A percentile compares a stretch with the other conserved stretches of the same genome.
phyloP scores from a whole-genome alignment of 805 yeast genomes.

The Yamadazyma phyllophila region DNA sequence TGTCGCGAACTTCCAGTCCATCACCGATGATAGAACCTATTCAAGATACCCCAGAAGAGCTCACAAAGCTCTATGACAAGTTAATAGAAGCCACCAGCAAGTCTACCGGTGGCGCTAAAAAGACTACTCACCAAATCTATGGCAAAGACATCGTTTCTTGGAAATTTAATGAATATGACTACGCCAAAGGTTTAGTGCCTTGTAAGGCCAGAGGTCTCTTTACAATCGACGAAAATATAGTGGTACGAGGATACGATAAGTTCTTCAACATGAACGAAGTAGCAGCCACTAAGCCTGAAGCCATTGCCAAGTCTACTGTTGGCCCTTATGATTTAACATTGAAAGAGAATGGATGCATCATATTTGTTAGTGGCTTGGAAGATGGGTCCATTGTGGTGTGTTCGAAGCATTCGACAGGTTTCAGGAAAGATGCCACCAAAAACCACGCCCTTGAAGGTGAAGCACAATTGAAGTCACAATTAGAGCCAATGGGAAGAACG shows the following conservation, averaged over 20 bases:
- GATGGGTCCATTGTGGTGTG: conserved; percentile 83
- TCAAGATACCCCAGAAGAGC: conserved; percentile 15
- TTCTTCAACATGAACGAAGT: conserved; percentile 83
- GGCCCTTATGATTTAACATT: conserved; percentile 83
- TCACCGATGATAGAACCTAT: conserved; percentile 4
- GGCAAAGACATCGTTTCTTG: conserved; percentile 40
- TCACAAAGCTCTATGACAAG: conserved; percentile 17
- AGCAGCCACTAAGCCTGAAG: conserved; percentile 46
- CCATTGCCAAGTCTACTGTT: conserved; percentile 42
- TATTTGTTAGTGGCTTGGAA: conserved; percentile 71
- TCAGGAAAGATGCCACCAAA: conserved; percentile 46
- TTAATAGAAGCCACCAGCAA: conserved; percentile 19
- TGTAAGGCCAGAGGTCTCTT: conserved; percentile 83
- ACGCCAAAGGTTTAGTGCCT: conserved; percentile 63
- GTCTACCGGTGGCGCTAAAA: conserved; percentile 22
- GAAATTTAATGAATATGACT: conserved; percentile 93
- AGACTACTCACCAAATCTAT: conserved; percentile 8
- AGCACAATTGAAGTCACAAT: conserved; percentile 51
- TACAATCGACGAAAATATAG: conserved; percentile 50
- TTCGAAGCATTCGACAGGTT: conserved; percentile 87
- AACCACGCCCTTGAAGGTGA: conserved; percentile 81
- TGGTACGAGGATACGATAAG: conserved; percentile 89
- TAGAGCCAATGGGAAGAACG: conserved; percentile 39
- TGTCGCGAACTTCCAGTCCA: not conserved
- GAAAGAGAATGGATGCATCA: conserved; percentile 93